Base-by-base conservation (phyloP, 352 stramenopile genomes). In the Phytophthora idaei region DNA sequence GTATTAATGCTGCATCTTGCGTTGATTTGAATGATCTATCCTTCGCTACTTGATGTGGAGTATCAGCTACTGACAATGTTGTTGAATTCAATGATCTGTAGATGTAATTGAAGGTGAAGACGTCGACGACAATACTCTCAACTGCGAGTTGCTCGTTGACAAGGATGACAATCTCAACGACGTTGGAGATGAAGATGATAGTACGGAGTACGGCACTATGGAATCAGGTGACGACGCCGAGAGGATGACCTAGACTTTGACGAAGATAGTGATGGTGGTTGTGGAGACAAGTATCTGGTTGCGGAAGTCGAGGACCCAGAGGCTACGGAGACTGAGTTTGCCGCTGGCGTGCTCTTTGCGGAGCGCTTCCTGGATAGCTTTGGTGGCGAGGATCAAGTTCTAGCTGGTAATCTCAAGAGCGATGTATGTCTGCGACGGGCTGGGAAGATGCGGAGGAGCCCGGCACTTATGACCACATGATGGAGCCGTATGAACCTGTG, bases 181-280 rank as follows among this genome's bases (percentile, higher is more conserved):
- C 3, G 15, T 63, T 7, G 12, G 9, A n/a, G 17, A 36, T 15
- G 17, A 5, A 15, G 32, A 34, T n/a, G 47, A 11, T 4, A 41
- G 54, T 0, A 21, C 14, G 0, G 34, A 32, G 10, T 73, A 51
- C 15, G 53, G 45, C 1, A 5, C 36, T 0, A 73, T 73, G 0
- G 58, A 68, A 15, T 68, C 58, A 17, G 65, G 58, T 0, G 46
- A 64, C 9, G 58, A 73, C 5, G 37, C 63, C 1, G 63, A 64
- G 4, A 65, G 11, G 48, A 57, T 3, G 49, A 64, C 4, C 1
- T 64, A 10, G 34, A 71, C 1, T n/a, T 29, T 15, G 56, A 27
- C 4, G 64, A 61, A 27, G 31, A 55, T 2, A 29, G 32, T n/a
- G 64, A 62, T 34, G 39, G 14, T 1, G 25, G 55, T 9, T 28